Evolutionary conservation across 805 yeast species (phyloP).

Genomic region (Pachysolen tannophilus): DNA sequence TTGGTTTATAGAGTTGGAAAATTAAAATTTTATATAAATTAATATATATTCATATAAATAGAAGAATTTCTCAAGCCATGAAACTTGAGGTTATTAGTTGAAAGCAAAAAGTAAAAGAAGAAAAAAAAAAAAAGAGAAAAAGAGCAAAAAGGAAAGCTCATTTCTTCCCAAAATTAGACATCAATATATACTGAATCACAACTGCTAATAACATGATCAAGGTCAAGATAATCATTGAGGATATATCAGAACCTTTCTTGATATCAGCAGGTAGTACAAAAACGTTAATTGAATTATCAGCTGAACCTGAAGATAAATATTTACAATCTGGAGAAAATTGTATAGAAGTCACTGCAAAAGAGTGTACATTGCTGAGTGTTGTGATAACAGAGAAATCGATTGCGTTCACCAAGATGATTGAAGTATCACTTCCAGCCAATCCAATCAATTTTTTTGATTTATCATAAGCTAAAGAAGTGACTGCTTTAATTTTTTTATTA

Average conservation of each 20-base stretch:
- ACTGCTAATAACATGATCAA: slow-evolving; percentile 18
- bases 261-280: slow-evolving; percentile 48
- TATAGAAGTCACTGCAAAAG: slow-evolving; percentile 70
- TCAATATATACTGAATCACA: slow-evolving; percentile 19
- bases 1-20: too few relatives aligned
- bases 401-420: slow-evolving; percentile 49
- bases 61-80: too few relatives aligned
- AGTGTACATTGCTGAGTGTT: slow-evolving; percentile 54
- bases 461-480: slow-evolving; percentile 47
- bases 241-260: too few relatives aligned
- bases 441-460: slow-evolving; percentile 38
- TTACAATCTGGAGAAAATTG: slow-evolving; percentile 62
- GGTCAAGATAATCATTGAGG: slow-evolving; percentile 33
- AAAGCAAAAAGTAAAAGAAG: too few relatives aligned
- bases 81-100: too few relatives aligned
- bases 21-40: too few relatives aligned
- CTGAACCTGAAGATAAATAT: slow-evolving; percentile 64
- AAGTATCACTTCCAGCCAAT: slow-evolving; percentile 57
- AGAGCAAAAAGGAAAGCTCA: too few relatives aligned
- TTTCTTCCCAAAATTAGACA: too few relatives aligned
- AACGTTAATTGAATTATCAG: slow-evolving; percentile 65
- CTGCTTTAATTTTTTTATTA: slow-evolving; percentile 42
- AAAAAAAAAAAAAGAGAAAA: too few relatives aligned
- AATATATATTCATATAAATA: too few relatives aligned
- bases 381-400: slow-evolving; percentile 43